These are phyloP conservation scores for Rosa lucieae DNA, from an alignment of 306 rosid genomes.

Conservation along the genomic window DNA sequence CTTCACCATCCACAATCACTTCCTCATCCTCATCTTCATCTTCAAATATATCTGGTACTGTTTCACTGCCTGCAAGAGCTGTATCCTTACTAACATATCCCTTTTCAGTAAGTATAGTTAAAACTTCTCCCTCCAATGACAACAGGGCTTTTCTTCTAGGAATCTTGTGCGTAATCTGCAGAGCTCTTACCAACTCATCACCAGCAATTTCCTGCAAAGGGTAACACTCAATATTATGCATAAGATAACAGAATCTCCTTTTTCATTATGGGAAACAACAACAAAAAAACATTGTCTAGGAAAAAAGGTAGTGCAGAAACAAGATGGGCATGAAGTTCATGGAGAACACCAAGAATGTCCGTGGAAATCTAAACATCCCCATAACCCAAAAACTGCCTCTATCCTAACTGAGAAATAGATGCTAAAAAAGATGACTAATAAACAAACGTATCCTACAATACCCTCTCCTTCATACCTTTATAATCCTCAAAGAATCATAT, in stretches of 20 bases:
- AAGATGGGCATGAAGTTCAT: background rate
- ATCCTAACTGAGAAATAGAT: background rate
- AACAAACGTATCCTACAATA: background rate
- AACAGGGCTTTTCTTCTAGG: constrained; percentile 91
- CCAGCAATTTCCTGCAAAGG: constrained; percentile 80
- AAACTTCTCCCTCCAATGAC: constrained; percentile 75
- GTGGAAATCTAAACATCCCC: background rate
- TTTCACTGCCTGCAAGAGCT: constrained; percentile 47
- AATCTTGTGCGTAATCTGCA: constrained; percentile 79
- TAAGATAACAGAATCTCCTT: constrained; percentile 9
- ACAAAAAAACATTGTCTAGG: background rate
- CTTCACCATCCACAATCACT: constrained; percentile 94
- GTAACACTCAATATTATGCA: constrained; percentile 21
- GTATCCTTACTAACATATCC: constrained; percentile 67
- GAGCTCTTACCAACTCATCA: constrained; percentile 61
- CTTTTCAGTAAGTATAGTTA: constrained; percentile 74
- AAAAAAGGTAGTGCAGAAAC: background rate
- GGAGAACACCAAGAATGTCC: background rate
- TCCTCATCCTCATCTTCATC: constrained; percentile 96
- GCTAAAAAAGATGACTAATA: background rate
- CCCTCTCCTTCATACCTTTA: background rate
- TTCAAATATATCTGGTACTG: constrained; percentile 62
- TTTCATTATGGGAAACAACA: background rate
- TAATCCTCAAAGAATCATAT: background rate
- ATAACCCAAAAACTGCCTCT: background rate